Evolutionary conservation across 2,329 filamentous ascomycete species (phyloP).

Genomic region (Aureobasidium vineae): DNA sequence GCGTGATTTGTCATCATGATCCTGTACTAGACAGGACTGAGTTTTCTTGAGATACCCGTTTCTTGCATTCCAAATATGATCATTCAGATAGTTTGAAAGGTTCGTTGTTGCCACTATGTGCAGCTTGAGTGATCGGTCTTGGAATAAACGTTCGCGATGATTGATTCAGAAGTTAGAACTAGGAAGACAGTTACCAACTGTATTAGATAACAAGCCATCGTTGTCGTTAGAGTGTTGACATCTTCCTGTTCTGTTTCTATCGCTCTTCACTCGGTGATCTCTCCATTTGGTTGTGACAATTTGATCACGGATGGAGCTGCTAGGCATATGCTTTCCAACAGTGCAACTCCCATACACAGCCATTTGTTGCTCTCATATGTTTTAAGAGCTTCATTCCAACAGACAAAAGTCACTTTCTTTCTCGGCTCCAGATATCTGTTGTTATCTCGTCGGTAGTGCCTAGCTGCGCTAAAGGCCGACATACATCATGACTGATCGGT

Average conservation of each 20-base stretch:
- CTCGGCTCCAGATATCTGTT: neutral
- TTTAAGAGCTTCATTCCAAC: too few species aligned
- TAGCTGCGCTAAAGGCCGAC: too few species aligned
- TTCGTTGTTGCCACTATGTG: neutral
- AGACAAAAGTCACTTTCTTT: too few species aligned
- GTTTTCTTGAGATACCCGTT: constrained; percentile 19
- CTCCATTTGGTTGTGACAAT: too few species aligned
- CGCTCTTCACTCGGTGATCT: too few species aligned
- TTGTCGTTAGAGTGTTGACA: too few species aligned
- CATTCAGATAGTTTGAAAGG: neutral
- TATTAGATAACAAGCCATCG: neutral
- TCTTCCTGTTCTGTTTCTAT: too few species aligned
- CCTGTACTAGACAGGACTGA: constrained; percentile 14
- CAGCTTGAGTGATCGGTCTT: neutral
- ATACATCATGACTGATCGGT: neutral
- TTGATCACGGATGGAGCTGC: too few species aligned
- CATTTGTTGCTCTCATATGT: too few species aligned
- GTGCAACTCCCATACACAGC: too few species aligned
- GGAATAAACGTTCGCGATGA: neutral
- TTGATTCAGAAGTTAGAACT: neutral
- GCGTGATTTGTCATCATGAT: neutral
- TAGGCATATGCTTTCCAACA: too few species aligned
- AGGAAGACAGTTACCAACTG: neutral
- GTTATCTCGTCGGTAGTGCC: neutral
- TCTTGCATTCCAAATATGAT: neutral